Conservation (phyloP, 805 yeast genomes). For the Wickerhamiella galacta region DNA sequence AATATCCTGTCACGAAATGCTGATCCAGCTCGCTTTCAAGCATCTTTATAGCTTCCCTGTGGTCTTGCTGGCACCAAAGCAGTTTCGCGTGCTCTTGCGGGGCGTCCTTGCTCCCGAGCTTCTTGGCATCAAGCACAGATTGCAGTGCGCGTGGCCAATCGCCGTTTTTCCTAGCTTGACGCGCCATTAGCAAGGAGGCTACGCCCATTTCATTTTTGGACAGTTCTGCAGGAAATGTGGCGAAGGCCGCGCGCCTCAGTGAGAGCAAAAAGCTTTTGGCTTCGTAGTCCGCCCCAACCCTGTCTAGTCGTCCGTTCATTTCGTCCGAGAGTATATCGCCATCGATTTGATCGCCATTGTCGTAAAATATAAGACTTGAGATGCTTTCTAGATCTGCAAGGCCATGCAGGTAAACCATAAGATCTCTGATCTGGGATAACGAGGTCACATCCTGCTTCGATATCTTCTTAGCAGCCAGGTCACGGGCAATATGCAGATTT, state of each 20-base stretch:
- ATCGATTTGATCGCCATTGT: slow-evolving; percentile 3
- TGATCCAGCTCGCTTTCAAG: slow-evolving; percentile 28
- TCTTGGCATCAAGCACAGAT: slow-evolving; percentile 12
- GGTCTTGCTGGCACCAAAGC: slow-evolving; percentile 81
- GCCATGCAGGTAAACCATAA: slow-evolving; percentile 41
- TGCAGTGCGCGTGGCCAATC: slow-evolving; percentile 20
- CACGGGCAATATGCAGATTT: slow-evolving; percentile 35
- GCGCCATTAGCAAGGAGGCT: slow-evolving; percentile 43
- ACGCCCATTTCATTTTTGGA: slow-evolving; percentile 23
- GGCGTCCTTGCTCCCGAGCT: slow-evolving; percentile 5
- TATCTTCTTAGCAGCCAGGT: slow-evolving; percentile 43
- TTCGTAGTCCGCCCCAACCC: slow-evolving; percentile 36
- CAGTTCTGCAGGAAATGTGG: no score
- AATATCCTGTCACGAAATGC: slow-evolving; percentile 6
- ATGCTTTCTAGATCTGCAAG: slow-evolving; percentile 38
- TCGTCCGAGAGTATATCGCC: slow-evolving; percentile 6
- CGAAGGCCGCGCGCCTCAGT: slow-evolving; percentile 35
- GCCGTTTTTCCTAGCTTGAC: slow-evolving; percentile 44
- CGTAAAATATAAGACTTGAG: slow-evolving; percentile 12
- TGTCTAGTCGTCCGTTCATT: slow-evolving; percentile 15
- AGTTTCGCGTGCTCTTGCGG: slow-evolving; percentile 28
- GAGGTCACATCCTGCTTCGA: slow-evolving; percentile 34
- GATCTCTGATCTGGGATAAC: slow-evolving; percentile 26
- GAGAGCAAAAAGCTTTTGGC: slow-evolving; percentile 44
- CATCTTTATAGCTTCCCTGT: slow-evolving; percentile 61